These are phyloP conservation scores for Rhododendron vialii DNA, from an alignment of 148 eudicot species.

Conservation along the genomic window DNA sequence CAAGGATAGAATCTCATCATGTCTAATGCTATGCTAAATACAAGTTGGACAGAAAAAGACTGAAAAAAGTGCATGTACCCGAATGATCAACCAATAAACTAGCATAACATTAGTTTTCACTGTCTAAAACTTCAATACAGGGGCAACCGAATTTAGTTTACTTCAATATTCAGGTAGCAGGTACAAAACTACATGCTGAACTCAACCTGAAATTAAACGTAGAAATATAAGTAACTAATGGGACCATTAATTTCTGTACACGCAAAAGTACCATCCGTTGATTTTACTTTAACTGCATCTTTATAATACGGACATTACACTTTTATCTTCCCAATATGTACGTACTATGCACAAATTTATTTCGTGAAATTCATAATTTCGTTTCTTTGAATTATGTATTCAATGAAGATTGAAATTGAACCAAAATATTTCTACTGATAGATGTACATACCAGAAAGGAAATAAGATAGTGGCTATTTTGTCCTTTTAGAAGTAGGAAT, in stretches of 20 bases:
- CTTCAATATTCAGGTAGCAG: not conserved
- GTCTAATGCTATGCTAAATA: not conserved
- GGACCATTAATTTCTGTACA: not conserved
- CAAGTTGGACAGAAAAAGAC: not conserved
- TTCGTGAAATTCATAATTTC: not conserved
- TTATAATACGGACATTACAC: no score
- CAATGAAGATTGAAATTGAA: not conserved
- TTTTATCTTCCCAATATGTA: not conserved
- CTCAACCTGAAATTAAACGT: not conserved
- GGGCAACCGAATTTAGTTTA: not conserved
- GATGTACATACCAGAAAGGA: not conserved
- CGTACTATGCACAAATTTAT: not conserved
- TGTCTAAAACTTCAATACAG: constrained; percentile 1
- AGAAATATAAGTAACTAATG: not conserved
- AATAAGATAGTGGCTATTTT: not conserved
- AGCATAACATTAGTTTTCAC: no score
- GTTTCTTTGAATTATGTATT: not conserved
- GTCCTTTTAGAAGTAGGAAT: not conserved
- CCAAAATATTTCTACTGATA: not conserved
- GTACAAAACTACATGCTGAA: not conserved
- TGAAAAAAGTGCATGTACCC: not conserved
- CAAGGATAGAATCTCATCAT: not conserved
- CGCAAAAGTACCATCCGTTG: not conserved
- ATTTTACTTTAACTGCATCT: not conserved
- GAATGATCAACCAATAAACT: not conserved